Conservation (phyloP, 495 filamentous ascomycete genomes). For the Penicillium roqueforti region DNA sequence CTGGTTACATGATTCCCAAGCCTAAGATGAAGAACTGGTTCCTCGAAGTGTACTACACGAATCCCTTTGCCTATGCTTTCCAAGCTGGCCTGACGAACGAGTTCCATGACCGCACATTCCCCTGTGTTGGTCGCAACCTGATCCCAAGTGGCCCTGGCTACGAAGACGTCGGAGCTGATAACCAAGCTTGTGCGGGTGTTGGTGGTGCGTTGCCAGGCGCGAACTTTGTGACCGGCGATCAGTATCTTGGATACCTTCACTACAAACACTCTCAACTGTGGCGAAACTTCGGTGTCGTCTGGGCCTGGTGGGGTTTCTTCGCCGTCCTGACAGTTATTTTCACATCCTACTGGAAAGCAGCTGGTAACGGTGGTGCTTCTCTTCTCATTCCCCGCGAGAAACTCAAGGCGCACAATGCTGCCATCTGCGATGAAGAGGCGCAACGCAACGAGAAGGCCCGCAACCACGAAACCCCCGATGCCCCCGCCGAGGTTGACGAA, state of each 20-base stretch:
- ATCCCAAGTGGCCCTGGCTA: constrained; percentile 34
- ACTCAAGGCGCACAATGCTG: constrained; percentile 20
- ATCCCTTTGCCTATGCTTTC: constrained; percentile 69
- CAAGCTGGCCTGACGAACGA: constrained; percentile 65
- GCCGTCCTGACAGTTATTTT: constrained; percentile 30
- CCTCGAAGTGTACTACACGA: constrained; percentile 64
- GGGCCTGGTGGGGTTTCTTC: constrained; percentile 41
- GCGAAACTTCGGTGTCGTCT: constrained; percentile 44
- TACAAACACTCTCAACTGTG: constrained; percentile 44
- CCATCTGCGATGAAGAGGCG: constrained; percentile 29
- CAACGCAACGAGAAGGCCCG: constrained; percentile 19
- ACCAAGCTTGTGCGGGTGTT: constrained; percentile 51
- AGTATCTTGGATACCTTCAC: constrained; percentile 45
- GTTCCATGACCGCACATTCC: constrained; percentile 50
- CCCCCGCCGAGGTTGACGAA: constrained; percentile 13
- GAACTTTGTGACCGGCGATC: constrained; percentile 39
- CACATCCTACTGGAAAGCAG: constrained; percentile 33
- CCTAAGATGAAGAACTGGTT: constrained; percentile 71
- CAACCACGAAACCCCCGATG: constrained; percentile 3
- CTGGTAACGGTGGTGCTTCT: constrained; percentile 22
- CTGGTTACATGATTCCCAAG: constrained; percentile 57
- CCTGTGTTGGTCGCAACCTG: constrained; percentile 45
- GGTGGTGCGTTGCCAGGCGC: constrained; percentile 43
- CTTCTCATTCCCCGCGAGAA: constrained; percentile 40
- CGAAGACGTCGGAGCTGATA: constrained; percentile 18